Conservation (phyloP, 331 rosid species). For the Malus hybrid region DNA sequence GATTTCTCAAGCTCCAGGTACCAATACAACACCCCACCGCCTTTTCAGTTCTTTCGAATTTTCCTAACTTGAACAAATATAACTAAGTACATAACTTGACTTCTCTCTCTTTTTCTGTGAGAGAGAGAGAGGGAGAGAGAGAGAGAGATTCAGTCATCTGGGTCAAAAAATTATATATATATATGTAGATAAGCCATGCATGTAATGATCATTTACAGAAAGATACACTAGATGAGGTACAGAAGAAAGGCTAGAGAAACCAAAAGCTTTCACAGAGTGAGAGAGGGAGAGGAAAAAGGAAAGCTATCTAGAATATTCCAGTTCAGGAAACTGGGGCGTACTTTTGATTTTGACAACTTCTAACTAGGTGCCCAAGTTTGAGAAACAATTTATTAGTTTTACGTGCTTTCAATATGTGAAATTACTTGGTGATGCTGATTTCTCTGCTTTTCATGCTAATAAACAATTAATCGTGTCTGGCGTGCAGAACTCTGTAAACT, state of each 20-base stretch:
- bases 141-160: background rate
- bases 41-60: background rate
- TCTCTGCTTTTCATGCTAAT: background rate
- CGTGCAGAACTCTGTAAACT: background rate
- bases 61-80: background rate
- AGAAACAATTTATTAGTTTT: background rate
- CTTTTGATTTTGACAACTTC: background rate
- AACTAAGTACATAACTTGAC: background rate
- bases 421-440: background rate
- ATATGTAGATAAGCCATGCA: no score
- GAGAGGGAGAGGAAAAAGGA: background rate
- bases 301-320: background rate
- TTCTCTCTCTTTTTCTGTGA: background rate
- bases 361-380: background rate
- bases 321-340: background rate
- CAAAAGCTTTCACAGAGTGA: background rate
- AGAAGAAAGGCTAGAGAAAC: background rate
- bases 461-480: background rate
- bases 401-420: background rate
- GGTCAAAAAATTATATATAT: background rate
- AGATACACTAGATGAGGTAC: background rate
- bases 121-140: background rate
- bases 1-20: slow-evolving; percentile 56
- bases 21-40: background rate
- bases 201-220: background rate